Percentiles rank a stretch among this genome's conserved stretches.
Conservation (phyloP, 2,329 filamentous ascomycete species). For the Sporothrix mexicana region DNA sequence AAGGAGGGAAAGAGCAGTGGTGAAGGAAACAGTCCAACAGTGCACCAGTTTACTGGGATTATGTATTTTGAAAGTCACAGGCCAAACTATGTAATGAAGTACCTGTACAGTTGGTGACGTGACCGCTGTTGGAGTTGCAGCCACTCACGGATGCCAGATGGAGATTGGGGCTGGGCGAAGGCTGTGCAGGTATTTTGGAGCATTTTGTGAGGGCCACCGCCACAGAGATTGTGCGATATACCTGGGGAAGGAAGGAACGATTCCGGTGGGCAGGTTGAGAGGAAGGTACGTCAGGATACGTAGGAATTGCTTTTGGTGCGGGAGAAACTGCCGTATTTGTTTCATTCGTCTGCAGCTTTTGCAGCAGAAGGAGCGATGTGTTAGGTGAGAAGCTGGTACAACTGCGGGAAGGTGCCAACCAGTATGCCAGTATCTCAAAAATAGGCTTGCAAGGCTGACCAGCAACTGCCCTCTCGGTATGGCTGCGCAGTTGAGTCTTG, state of each 20-base stretch:
- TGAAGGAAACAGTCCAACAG: background rate
- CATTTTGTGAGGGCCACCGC: background rate
- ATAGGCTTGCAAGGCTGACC: conserved; percentile 16
- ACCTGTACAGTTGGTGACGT: background rate
- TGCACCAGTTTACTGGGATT: background rate
- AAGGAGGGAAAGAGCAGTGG: conserved; percentile 2
- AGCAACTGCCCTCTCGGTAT: background rate
- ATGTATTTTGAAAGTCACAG: no score
- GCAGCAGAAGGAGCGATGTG: background rate
- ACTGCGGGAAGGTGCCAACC: background rate
- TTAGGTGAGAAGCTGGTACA: background rate
- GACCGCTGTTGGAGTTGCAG: background rate
- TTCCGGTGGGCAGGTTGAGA: background rate
- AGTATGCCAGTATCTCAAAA: no score
- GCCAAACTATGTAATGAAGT: background rate
- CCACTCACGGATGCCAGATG: background rate
- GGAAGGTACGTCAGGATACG: no score
- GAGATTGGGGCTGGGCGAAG: conserved; percentile 17
- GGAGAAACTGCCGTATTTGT: background rate
- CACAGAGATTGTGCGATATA: background rate
- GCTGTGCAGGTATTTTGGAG: conserved; percentile 2
- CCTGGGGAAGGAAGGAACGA: background rate
- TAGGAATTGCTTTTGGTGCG: background rate
- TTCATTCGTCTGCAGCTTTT: background rate
- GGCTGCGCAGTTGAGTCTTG: background rate